Evolutionary conservation across 495 filamentous ascomycete genomes (phyloP).

Genomic region (Podospora fimiseda): DNA sequence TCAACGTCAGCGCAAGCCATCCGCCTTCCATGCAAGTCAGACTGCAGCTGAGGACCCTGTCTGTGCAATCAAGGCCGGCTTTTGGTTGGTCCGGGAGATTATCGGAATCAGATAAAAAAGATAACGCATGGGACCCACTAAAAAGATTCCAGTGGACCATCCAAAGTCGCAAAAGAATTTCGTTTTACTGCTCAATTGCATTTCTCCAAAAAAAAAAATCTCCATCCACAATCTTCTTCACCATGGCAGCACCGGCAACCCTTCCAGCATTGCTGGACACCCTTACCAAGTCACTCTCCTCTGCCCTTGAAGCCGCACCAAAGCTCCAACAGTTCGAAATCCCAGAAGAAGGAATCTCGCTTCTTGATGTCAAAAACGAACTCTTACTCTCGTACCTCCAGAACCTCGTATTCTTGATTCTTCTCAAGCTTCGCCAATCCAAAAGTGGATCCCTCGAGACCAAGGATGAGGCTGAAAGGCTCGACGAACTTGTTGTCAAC

Average conservation of each 20-base stretch:
- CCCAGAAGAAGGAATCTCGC: conserved; percentile 80
- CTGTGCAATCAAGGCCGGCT: background rate
- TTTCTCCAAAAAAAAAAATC: background rate
- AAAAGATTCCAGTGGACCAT: conserved; percentile 6
- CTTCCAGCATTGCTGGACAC: conserved; percentile 55
- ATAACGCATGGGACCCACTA: background rate
- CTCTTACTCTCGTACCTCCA: conserved; percentile 92
- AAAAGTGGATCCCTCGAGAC: conserved; percentile 28
- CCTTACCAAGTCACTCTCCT: conserved; percentile 56
- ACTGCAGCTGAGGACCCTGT: background rate
- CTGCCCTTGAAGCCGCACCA: conserved; percentile 55
- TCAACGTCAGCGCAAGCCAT: background rate
- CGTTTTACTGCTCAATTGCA: background rate
- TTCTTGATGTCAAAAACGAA: conserved; percentile 92
- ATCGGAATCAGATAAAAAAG: background rate
- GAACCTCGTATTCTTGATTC: conserved; percentile 81
- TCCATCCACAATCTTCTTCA: no score
- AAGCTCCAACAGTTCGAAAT: conserved; percentile 50
- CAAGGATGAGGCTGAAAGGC: conserved; percentile 25
- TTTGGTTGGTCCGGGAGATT: background rate
- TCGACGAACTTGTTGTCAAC: conserved; percentile 55
- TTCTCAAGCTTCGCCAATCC: conserved; percentile 68
- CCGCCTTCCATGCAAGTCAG: background rate
- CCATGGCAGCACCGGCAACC: conserved; percentile 45
- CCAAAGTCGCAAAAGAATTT: conserved; percentile 3